A percentile compares a stretch with the other conserved stretches of the same genome.
These are phyloP conservation scores for Penicillium sp. DNA, from an alignment of 2,329 filamentous ascomycete species.

Conservation along the genomic window DNA sequence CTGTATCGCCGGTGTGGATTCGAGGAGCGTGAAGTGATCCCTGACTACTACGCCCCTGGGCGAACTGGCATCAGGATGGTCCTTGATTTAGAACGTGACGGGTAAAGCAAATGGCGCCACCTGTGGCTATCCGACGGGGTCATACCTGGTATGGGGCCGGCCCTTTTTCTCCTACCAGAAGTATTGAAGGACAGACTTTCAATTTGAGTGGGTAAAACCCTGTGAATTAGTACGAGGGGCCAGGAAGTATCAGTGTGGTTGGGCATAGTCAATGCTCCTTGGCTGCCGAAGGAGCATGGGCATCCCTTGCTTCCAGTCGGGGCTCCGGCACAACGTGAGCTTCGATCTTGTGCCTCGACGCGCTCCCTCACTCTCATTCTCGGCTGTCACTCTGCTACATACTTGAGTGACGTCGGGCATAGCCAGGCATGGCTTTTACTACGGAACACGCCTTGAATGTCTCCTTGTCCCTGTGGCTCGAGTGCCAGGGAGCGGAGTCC, in stretches of 20 bases:
- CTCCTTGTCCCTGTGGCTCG: slow-evolving; percentile 36
- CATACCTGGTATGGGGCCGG: neutral
- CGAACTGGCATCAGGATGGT: slow-evolving; percentile 50
- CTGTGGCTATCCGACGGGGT: slow-evolving; percentile 22
- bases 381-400: slow-evolving; percentile 34
- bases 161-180: neutral
- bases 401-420: slow-evolving; percentile 42
- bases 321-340: slow-evolving; percentile 33
- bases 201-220: slow-evolving; percentile 10
- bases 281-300: slow-evolving; percentile 18
- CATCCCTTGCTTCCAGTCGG: slow-evolving; percentile 37
- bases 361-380: slow-evolving; percentile 25
- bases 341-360: slow-evolving; percentile 21
- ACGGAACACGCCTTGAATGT: slow-evolving; percentile 37
- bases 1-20: slow-evolving; percentile 52
- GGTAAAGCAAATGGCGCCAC: slow-evolving; percentile 21
- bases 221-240: slow-evolving; percentile 24
- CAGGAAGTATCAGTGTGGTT: slow-evolving; percentile 23
- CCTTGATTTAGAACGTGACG: slow-evolving; percentile 35
- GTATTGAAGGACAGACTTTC: slow-evolving; percentile 7
- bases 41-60: slow-evolving; percentile 54
- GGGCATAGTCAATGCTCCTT: slow-evolving; percentile 24
- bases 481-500: slow-evolving; percentile 24
- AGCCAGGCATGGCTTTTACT: slow-evolving; percentile 41
- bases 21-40: slow-evolving; percentile 47